These are phyloP conservation scores for Mallotus nudiflorus DNA, from an alignment of 345 rosid genomes.

Conservation along the genomic window DNA sequence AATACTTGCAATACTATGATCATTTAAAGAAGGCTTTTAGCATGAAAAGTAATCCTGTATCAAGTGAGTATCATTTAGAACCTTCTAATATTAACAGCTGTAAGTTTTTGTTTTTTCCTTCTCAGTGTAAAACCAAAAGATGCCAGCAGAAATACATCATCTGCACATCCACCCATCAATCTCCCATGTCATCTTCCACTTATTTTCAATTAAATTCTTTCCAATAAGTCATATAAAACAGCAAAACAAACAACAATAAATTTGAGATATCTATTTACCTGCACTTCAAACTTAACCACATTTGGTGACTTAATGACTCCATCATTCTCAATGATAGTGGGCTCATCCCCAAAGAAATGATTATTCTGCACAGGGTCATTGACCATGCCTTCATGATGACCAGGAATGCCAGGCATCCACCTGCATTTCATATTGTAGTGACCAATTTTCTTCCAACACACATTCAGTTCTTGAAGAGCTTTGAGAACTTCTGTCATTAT, in stretches of 20 bases:
- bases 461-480: slow-evolving; percentile 83
- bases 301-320: slow-evolving; percentile 46
- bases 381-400: slow-evolving; percentile 64
- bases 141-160: no score
- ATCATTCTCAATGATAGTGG: slow-evolving; percentile 55
- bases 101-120: no score
- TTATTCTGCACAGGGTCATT: slow-evolving; percentile 50
- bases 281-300: slow-evolving; percentile 88
- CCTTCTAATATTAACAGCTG: no score
- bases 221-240: no score
- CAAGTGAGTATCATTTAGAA: background rate
- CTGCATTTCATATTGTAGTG: slow-evolving; percentile 96
- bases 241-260: slow-evolving; percentile 5
- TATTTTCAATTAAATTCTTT: no score
- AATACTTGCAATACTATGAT: background rate
- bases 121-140: no score
- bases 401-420: slow-evolving; percentile 66
- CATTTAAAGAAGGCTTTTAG: background rate
- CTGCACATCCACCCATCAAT: no score
- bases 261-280: slow-evolving; percentile 51
- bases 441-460: slow-evolving; percentile 93
- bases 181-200: no score
- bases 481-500: slow-evolving; percentile 86
- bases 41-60: background rate
- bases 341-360: slow-evolving; percentile 69